Conservation (phyloP, 2,329 filamentous ascomycete genomes). For the Didymella pomorum region DNA sequence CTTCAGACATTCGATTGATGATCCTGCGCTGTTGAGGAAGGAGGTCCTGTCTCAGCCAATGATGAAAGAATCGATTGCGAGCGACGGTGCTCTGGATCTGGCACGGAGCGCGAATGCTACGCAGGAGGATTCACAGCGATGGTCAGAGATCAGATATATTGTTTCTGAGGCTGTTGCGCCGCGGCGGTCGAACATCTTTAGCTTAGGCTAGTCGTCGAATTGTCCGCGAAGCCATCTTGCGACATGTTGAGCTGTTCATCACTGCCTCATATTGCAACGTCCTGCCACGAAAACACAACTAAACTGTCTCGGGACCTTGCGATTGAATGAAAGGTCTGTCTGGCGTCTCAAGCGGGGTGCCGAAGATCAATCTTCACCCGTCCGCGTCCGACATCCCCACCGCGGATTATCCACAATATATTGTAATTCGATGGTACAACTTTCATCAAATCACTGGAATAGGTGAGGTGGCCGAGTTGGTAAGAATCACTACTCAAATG, state of each 20-base stretch:
- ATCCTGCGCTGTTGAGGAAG: neutral
- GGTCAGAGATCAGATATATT: neutral
- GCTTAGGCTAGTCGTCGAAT: neutral
- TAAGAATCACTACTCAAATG: neutral
- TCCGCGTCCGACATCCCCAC: no score
- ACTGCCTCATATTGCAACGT: neutral
- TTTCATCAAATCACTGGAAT: no score
- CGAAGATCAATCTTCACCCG: no score
- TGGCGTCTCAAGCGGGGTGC: no score
- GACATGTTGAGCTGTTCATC: neutral
- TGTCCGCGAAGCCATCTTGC: no score
- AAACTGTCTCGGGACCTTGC: no score
- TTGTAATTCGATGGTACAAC: no score
- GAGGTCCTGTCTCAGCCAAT: neutral
- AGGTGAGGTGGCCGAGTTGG: slow-evolving; percentile 24
- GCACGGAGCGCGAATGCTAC: slow-evolving; percentile 7
- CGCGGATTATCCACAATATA: no score
- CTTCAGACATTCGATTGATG: neutral
- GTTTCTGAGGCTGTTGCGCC: slow-evolving; percentile 2
- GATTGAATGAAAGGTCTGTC: no score
- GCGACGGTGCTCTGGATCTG: slow-evolving; percentile 4
- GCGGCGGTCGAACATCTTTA: neutral
- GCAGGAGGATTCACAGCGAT: neutral
- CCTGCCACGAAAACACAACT: neutral
- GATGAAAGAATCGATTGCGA: slow-evolving; percentile 1